Evolutionary conservation across 306 rosid genomes (phyloP).

Genomic region (Prunus dulcis): DNA sequence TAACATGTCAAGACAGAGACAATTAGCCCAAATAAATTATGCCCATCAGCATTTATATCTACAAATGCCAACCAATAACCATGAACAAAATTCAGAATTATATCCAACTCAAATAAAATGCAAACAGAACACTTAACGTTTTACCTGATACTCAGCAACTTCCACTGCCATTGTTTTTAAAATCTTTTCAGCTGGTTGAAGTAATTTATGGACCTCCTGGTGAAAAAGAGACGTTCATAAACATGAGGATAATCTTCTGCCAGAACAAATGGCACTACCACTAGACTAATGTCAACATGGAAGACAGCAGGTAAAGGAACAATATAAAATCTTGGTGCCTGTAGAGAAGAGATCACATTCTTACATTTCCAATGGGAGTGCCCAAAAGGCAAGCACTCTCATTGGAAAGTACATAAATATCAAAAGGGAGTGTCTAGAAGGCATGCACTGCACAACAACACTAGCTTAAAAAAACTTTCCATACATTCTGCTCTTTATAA

Average conservation of each 20-base stretch:
- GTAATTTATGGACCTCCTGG: constrained; percentile 88
- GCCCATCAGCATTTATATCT: constrained; percentile 7
- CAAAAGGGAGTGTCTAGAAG: too few species aligned
- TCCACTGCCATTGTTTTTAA: constrained; percentile 84
- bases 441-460: too few species aligned
- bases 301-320: background rate
- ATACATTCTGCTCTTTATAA: too few species aligned
- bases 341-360: background rate
- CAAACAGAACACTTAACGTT: constrained; percentile 18
- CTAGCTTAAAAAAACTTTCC: too few species aligned
- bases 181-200: constrained; percentile 82
- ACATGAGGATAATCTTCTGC: background rate
- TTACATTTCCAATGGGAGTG: too few species aligned
- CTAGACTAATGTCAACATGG: background rate
- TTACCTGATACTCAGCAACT: constrained; percentile 92
- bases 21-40: constrained; percentile 18
- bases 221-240: constrained; percentile 20
- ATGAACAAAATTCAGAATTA: background rate
- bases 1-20: constrained; percentile 29
- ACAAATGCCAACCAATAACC: background rate
- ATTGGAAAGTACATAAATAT: too few species aligned
- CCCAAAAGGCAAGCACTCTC: too few species aligned
- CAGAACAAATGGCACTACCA: background rate
- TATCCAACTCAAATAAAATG: constrained; percentile 16
- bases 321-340: background rate